Base-by-base conservation (phyloP, 2,329 filamentous ascomycete species). In the Hypoxylon sp. region DNA sequence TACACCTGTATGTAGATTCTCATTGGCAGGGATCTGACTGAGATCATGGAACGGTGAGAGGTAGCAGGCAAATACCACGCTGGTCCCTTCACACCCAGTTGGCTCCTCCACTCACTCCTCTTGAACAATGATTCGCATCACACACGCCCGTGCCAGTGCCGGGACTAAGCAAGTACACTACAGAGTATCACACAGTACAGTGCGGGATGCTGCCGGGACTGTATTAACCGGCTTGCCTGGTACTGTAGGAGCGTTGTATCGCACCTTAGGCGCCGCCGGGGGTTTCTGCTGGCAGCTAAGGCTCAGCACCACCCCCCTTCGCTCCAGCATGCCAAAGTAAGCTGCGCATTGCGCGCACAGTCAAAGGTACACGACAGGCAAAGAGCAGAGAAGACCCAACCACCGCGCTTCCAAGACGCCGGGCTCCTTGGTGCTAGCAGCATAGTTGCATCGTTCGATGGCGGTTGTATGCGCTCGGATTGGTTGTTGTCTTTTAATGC, bases 41-140 rank as follows among this genome's bases (percentile, higher is more conserved):
- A 69, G 66, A 69, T 69, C 66, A 67, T 67, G 62, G 66, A 67
- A 71, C 68, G 59, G 65, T 71, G 59, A 70, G 56, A 65, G 51
- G 62, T 57, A 65, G 53, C 58, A 42, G 55, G 58, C 50, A 65
- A 54, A 68, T 70, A 57, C 62, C 55, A 70, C 63, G 52, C 51
- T 51, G 42, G 50, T 37, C 19, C 63, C 52, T 62, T 61, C 21
- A 48, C 57, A 62, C 37, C 51, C 63, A 53, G 46, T 55, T 56
- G 46, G 52, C 57, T 62, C 62, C 53, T 57, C 52, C 54, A 54
- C 48, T 50, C 56, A 60, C 64, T 58, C 54, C 64, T 64, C 47
- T 50, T 59, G 44, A 55, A 66, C 55, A 46, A 69, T 67, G 57
- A 65, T 69, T 69, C 67, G 55, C 69, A 71, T 67, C 69, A 67